phyloP scores from a whole-genome alignment of 306 rosid genomes.

The Acacia confusa region DNA sequence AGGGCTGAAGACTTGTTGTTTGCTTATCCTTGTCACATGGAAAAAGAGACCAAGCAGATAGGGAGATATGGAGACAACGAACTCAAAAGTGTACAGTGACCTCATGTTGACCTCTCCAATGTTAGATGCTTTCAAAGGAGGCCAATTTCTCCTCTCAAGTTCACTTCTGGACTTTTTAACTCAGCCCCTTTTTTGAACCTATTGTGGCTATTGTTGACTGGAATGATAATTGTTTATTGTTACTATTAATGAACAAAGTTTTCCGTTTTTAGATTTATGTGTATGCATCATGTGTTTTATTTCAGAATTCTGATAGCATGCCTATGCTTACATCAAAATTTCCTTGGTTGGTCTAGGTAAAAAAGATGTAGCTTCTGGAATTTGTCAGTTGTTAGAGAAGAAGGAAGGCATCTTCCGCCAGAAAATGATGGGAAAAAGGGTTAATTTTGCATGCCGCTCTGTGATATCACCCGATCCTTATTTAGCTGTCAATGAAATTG shows the following conservation, averaged over 20 bases:
- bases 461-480: constrained; percentile 99
- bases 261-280: not conserved
- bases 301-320: constrained; percentile 13
- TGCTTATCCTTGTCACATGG: not conserved
- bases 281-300: not conserved
- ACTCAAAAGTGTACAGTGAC: not conserved
- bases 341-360: constrained; percentile 49
- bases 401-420: constrained; percentile 97
- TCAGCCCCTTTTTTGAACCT: not conserved
- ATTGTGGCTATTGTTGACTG: not conserved
- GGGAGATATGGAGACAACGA: not conserved
- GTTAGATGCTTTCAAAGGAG: not conserved
- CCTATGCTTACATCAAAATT: constrained; percentile 14
- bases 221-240: not conserved
- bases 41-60: not conserved
- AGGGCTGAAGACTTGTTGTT: not conserved
- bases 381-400: constrained; percentile 91
- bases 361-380: constrained; percentile 61
- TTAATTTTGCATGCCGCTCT: constrained; percentile 94
- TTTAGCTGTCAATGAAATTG: constrained; percentile 96
- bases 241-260: constrained; percentile 3
- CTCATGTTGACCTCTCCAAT: not conserved
- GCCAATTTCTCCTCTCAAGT: not conserved
- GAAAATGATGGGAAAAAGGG: constrained; percentile 99
- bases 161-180: not conserved